A percentile compares a stretch with the other conserved stretches of the same genome.
phyloP scores from a whole-genome alignment of 2,329 filamentous ascomycete species.

The Salinomyces thailandicus region DNA sequence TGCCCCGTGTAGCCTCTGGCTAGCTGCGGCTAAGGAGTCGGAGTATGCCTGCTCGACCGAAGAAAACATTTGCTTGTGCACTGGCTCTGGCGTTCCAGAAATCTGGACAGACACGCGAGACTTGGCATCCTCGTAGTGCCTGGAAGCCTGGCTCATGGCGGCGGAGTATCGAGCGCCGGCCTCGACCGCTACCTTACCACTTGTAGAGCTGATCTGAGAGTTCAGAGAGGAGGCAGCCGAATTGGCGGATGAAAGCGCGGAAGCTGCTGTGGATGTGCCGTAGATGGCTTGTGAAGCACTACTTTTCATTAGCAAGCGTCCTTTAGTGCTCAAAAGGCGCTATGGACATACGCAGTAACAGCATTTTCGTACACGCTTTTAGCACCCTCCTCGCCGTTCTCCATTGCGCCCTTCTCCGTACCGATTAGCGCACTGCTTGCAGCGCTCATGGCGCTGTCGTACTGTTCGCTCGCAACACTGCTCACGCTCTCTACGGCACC shows the following conservation, averaged over 20 bases:
- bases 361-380: constrained; percentile 47
- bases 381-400: constrained; percentile 40
- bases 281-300: constrained; percentile 48
- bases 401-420: constrained; percentile 27
- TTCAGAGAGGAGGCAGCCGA: constrained; percentile 24
- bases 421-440: constrained; percentile 49
- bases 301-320: constrained; percentile 9
- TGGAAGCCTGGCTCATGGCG: constrained; percentile 55
- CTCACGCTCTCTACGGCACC: constrained; percentile 41
- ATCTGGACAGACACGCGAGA: constrained; percentile 58
- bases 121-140: constrained; percentile 57
- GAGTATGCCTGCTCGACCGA: constrained; percentile 61
- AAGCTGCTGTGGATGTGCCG: constrained; percentile 37
- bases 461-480: constrained; percentile 47
- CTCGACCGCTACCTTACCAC: constrained; percentile 37
- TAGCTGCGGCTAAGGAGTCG: constrained; percentile 52
- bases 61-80: constrained; percentile 57
- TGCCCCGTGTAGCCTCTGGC: constrained; percentile 46
- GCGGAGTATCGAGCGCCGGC: constrained; percentile 50
- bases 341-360: constrained; percentile 42
- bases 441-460: constrained; percentile 45
- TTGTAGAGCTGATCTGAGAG: constrained; percentile 7
- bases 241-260: constrained; percentile 27
- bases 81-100: constrained; percentile 57
- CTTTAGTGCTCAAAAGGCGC: constrained; percentile 2